Base-by-base conservation (phyloP, 192 early-diverging fungal species). In the Phlyctochytrium planicorne region DNA sequence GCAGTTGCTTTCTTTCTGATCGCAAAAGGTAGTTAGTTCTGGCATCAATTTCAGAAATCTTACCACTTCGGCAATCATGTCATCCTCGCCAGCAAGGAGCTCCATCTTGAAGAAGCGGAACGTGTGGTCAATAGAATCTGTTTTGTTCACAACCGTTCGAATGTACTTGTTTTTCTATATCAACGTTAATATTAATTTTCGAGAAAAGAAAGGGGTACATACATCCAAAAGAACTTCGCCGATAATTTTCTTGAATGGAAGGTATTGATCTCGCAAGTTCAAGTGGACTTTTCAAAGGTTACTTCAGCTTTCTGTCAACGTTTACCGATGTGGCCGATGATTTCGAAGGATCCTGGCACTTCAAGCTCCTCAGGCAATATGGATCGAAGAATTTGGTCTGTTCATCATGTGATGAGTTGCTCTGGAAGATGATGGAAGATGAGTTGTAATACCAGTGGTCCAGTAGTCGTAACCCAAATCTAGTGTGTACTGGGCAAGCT, bases 31-130 rank as follows among this genome's bases (percentile, higher is more conserved):
- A 1, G 66, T 62, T 0, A 30, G 33, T 33, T 25, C n/a, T n/a
- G n/a, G 56, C 17, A 32, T 0, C 27, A 25, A 33, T 2, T 17
- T 40, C 24, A 36, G 30, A 63, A 68, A 30, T 12, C 62, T 62
- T 83, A 94, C 91, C 73, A 96, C 82, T 72, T 92, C 88, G 0
- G 95, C 90, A 37, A 94, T 76, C 81, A 93, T 91, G 64, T 97
- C 82, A 34, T 89, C 75, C n/a, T 88, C 81, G 34, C 96, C 95
- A 4, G 94, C 96, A 10, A 99, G 73, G 17, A 99, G 74, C 70
- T 99, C 98, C 94, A 99, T 96, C 59, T 92, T 82, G 77, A 99
- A 99, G 71, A 91, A 93, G 40, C 98, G 86, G 80, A 93, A 99
- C 0, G 92, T 95, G 72, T 89, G 91, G 75, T 99, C 94, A 37